Evolutionary conservation across 768 basidiomycete species (phyloP).

Genomic region (Russula sp.): DNA sequence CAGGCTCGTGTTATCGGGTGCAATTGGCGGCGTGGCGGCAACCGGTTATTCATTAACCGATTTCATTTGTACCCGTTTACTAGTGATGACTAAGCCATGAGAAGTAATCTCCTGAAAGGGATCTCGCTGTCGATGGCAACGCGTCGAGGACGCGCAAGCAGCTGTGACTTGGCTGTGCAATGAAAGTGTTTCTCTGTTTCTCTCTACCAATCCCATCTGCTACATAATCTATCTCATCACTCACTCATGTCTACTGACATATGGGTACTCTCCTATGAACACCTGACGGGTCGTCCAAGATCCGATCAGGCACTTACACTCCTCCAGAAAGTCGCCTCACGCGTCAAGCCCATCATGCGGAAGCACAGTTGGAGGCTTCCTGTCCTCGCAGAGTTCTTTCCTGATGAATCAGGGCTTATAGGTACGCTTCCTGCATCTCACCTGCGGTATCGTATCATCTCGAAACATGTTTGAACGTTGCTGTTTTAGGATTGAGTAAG

Average conservation of each 20-base stretch:
- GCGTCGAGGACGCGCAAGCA: neutral
- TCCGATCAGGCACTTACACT: conserved; percentile 65
- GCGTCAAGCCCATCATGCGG: conserved; percentile 93
- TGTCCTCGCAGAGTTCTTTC: conserved; percentile 84
- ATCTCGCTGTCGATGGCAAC: neutral
- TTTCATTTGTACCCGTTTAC: too few species aligned
- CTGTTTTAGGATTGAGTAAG: conserved; percentile 31
- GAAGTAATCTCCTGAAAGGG: neutral
- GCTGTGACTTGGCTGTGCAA: neutral
- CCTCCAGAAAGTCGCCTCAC: conserved; percentile 65
- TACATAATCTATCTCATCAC: neutral
- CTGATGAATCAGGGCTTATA: conserved; percentile 64
- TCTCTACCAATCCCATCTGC: neutral
- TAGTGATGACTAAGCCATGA: neutral
- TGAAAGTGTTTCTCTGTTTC: neutral
- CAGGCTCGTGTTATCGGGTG: neutral
- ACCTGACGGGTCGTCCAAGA: conserved; percentile 65
- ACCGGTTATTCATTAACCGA: neutral
- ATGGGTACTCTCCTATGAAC: conserved; percentile 65
- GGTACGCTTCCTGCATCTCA: conserved; percentile 46
- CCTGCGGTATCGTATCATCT: neutral
- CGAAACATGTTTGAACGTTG: neutral
- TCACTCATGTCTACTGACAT: conserved; percentile 47
- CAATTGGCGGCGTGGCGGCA: neutral
- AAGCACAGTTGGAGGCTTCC: conserved; percentile 78